phyloP scores from a whole-genome alignment of 1,139 yeast genomes.

The Saccharomyces uvarum region DNA sequence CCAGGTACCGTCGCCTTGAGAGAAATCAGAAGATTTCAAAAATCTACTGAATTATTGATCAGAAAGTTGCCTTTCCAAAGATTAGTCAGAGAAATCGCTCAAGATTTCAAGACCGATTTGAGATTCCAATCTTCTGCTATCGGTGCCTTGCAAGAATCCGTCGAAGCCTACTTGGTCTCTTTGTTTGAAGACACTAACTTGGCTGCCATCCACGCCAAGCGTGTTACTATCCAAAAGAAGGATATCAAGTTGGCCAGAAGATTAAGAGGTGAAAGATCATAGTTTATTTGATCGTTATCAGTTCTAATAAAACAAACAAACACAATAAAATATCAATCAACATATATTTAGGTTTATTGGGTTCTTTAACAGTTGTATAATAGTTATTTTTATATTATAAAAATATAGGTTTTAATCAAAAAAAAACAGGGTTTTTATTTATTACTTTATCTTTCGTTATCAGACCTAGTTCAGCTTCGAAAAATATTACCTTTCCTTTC shows the following conservation, averaged over 20 bases:
- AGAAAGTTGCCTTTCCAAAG: constrained; percentile 98
- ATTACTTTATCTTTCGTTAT: not conserved
- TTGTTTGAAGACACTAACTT: constrained; percentile 92
- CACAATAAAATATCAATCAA: not conserved
- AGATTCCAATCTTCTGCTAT: constrained; percentile 97
- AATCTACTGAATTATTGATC: constrained; percentile 89
- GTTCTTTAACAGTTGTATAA: constrained; percentile 1
- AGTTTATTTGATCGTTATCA: constrained; percentile 14
- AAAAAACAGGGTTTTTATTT: not conserved
- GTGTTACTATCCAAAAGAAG: constrained; percentile 98
- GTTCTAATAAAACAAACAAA: not conserved
- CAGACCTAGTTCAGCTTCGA: not conserved
- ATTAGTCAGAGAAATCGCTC: constrained; percentile 95
- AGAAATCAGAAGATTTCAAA: constrained; percentile 98
- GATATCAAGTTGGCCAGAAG: constrained; percentile 98
- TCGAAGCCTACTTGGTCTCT: constrained; percentile 89
- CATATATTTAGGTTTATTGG: not conserved
- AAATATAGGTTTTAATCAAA: not conserved
- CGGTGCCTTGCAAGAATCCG: constrained; percentile 97
- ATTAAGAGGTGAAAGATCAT: constrained; percentile 93
- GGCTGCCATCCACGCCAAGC: constrained; percentile 98
- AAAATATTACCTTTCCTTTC: not conserved
- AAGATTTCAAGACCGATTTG: constrained; percentile 94
- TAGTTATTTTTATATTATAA: not conserved
- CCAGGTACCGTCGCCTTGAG: constrained; percentile 99